Percentiles rank a stretch among this genome's conserved stretches.
These are phyloP conservation scores for Vitis riparia DNA, from an alignment of 164 flowering plant species.

Conservation along the genomic window DNA sequence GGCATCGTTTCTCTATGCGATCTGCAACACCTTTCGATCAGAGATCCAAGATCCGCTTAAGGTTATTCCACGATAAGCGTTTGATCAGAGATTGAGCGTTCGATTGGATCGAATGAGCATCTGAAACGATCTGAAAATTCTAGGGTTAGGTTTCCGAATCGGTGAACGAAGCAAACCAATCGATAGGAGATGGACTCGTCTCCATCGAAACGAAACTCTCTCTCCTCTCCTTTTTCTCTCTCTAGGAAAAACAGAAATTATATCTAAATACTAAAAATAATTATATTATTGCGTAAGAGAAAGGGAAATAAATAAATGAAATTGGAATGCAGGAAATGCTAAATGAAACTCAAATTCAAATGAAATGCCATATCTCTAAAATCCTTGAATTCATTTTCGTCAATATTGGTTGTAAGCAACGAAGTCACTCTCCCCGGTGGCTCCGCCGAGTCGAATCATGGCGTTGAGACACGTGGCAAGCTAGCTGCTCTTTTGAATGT, in stretches of 20 bases:
- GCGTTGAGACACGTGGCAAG: conserved; percentile 21
- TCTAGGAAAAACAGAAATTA: conserved; percentile 1
- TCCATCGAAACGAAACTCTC: conserved; percentile 8
- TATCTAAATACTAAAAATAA: not conserved
- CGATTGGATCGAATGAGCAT: not conserved
- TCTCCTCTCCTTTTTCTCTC: conserved; percentile 10
- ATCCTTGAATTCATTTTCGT: not conserved
- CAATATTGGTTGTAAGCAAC: not conserved
- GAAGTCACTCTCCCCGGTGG: conserved; percentile 22
- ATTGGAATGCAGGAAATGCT: not conserved
- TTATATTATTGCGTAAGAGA: not conserved
- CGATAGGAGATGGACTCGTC: not conserved
- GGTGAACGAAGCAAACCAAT: too few species aligned
- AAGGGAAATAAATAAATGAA: conserved; percentile 4
- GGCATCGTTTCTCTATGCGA: conserved; percentile 53
- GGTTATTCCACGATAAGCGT: too few species aligned
- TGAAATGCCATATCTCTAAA: conserved; percentile 10
- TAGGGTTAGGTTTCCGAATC: conserved; percentile 1
- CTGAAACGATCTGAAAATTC: conserved; percentile 1
- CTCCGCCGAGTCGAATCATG: conserved; percentile 27
- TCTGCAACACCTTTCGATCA: conserved; percentile 9
- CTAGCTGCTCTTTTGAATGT: not conserved
- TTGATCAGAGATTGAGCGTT: too few species aligned
- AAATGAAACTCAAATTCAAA: conserved; percentile 31
- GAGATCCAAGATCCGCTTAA: conserved; percentile 8